These are phyloP conservation scores for Coniochaeta pulveracea DNA, from an alignment of 2,329 filamentous ascomycete genomes.

Conservation along the genomic window DNA sequence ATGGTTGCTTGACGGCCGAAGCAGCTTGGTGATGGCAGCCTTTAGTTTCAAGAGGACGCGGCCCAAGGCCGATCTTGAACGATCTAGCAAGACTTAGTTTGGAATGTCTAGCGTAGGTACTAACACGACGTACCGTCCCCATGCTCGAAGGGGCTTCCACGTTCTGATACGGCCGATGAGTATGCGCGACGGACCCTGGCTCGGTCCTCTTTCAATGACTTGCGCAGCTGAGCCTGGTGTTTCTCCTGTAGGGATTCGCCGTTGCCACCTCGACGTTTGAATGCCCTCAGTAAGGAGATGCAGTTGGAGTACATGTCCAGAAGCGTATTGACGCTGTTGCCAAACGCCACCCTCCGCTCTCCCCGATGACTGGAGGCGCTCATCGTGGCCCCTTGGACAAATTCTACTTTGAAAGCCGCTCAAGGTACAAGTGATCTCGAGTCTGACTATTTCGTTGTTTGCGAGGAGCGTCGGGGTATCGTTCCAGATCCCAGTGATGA, in stretches of 20 bases:
- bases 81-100: conserved; percentile 19
- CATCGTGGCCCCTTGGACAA: too few species aligned
- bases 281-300: conserved; percentile 27
- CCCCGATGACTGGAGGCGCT: too few species aligned
- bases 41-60: conserved; percentile 30
- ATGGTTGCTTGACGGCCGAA: conserved; percentile 22
- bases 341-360: conserved; percentile 29
- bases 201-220: conserved; percentile 26
- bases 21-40: conserved; percentile 26
- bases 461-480: too few species aligned
- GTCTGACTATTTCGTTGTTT: too few species aligned
- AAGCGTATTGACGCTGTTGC: conserved; percentile 29
- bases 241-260: conserved; percentile 9
- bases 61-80: conserved; percentile 25
- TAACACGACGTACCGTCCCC: conserved; percentile 32
- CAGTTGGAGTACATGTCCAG: conserved; percentile 36
- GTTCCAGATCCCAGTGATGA: too few species aligned
- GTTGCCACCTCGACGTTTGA: conserved; percentile 11
- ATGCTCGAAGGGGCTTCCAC: conserved; percentile 28
- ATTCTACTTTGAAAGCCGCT: too few species aligned
- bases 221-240: conserved; percentile 19
- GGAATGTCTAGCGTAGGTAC: too few species aligned
- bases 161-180: conserved; percentile 24
- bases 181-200: conserved; percentile 30
- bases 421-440: too few species aligned